A percentile compares a stretch with the other conserved stretches of the same genome.
Evolutionary conservation across 306 rosid genomes (phyloP).

Genomic region (Ammopiptanthus mongolicus): DNA sequence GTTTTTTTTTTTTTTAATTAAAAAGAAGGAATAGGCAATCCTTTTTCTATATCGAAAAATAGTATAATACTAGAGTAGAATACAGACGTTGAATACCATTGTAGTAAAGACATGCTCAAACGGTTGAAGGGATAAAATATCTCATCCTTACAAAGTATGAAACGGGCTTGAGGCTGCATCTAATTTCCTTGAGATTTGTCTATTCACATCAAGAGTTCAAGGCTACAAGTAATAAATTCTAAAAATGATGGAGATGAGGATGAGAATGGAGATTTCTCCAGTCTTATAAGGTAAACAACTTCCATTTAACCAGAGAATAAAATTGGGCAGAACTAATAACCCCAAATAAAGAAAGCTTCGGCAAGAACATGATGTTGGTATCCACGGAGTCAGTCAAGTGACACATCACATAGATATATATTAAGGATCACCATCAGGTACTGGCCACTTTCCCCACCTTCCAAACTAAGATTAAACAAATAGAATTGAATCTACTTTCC

Average conservation of each 20-base stretch:
- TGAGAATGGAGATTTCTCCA: conserved; percentile 9
- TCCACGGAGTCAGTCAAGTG: background rate
- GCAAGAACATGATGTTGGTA: background rate
- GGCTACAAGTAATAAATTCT: background rate
- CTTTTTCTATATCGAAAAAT: background rate
- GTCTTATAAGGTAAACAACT: background rate
- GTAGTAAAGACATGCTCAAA: conserved; percentile 3
- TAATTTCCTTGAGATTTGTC: conserved; percentile 1
- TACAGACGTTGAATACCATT: background rate
- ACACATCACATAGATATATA: background rate
- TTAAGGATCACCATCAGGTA: background rate
- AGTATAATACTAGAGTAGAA: background rate
- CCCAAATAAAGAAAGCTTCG: background rate
- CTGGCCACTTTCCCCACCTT: background rate
- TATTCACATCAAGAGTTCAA: background rate
- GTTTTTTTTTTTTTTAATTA: background rate
- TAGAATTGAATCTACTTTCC: background rate
- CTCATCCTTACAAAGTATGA: conserved; percentile 1
- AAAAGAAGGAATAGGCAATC: background rate
- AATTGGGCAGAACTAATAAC: background rate
- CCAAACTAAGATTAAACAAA: background rate
- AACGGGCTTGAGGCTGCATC: background rate
- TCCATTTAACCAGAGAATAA: background rate
- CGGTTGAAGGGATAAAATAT: background rate
- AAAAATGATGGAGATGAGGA: background rate